These are phyloP conservation scores for Chlamydomonas incerta DNA, from an alignment of 139 green algal species.

Conservation along the genomic window DNA sequence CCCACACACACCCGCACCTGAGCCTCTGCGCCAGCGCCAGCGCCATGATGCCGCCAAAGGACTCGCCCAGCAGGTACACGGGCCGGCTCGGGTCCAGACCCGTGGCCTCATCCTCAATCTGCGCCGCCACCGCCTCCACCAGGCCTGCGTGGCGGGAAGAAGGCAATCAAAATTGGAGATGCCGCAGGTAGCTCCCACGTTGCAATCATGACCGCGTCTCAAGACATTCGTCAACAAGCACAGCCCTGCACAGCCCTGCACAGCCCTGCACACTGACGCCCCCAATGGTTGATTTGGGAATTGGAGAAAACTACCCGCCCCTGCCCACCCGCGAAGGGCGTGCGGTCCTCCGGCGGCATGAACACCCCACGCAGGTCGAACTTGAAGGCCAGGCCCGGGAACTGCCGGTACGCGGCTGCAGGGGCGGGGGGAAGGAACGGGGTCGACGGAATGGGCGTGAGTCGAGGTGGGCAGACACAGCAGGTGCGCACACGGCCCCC, in stretches of 20 bases:
- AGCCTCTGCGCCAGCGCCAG: slow-evolving; percentile 74
- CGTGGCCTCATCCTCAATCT: slow-evolving; percentile 31
- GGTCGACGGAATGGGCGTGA: too few species aligned
- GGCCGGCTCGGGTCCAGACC: slow-evolving; percentile 61
- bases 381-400: slow-evolving; percentile 63
- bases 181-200: too few species aligned
- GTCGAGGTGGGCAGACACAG: too few species aligned
- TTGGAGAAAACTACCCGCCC: background rate
- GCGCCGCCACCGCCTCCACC: background rate
- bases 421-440: too few species aligned
- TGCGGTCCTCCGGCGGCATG: slow-evolving; percentile 76
- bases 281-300: too few species aligned
- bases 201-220: too few species aligned
- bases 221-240: too few species aligned
- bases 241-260: too few species aligned
- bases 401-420: slow-evolving; percentile 77
- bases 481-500: too few species aligned
- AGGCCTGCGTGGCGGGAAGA: background rate
- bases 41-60: slow-evolving; percentile 86
- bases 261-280: too few species aligned
- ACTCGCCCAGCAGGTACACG: slow-evolving; percentile 92
- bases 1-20: background rate
- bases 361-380: slow-evolving; percentile 85
- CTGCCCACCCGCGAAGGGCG: slow-evolving; percentile 65
- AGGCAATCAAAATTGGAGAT: too few species aligned